Base-by-base conservation (phyloP, 2,329 filamentous ascomycete genomes). In the Cladosporium colombiae region DNA sequence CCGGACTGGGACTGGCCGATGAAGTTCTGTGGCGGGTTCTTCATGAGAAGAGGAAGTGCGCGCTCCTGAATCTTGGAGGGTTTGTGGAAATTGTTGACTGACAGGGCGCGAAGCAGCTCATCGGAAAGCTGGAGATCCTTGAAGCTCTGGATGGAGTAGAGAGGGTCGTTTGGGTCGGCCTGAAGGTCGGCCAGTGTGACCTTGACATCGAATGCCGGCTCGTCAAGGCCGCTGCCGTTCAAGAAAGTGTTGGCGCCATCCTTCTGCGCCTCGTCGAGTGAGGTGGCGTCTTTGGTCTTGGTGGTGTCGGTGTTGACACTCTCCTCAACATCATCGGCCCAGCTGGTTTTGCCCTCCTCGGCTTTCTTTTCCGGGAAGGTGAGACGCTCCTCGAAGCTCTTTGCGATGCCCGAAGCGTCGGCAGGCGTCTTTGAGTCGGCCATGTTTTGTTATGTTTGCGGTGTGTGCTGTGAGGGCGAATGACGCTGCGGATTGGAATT, bases 1-100 rank as follows among this genome's bases (percentile, higher is more conserved):
- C 95, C 95, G 2, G 95, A 99, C 79, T 99, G 95, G n/a, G 95
- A 99, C 80, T 99, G 95, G 3, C 93, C 95, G 75, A 99, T 94
- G 86, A 99, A 91, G 80, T 98, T 98, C 70, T 85, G 85, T 0
- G 94, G 90, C n/a, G 95, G 94, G 75, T 97, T 84, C 72, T 86
- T 82, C 69, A 99, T 86, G 75, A 99, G 90, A 64, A 99, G 85
- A 31, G 95, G 95, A 21, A 99, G 86, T 1, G 95, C 95, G 72
- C 90, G 92, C 79, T 97, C 95, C 82, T 99, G 95, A 70, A 99
- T 96, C 82, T 99, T 99, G 65, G 95, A 98, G 0, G 95, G 95
- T 79, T 96, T 96, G 74, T 89, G 86, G 83, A 97, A 98, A 80
- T 91, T 91, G 85, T 98, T 91, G 63, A 86, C 83, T 56, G 88